Conservation (phyloP, 768 basidiomycete genomes). For the Leucosporidium yakuticum region DNA sequence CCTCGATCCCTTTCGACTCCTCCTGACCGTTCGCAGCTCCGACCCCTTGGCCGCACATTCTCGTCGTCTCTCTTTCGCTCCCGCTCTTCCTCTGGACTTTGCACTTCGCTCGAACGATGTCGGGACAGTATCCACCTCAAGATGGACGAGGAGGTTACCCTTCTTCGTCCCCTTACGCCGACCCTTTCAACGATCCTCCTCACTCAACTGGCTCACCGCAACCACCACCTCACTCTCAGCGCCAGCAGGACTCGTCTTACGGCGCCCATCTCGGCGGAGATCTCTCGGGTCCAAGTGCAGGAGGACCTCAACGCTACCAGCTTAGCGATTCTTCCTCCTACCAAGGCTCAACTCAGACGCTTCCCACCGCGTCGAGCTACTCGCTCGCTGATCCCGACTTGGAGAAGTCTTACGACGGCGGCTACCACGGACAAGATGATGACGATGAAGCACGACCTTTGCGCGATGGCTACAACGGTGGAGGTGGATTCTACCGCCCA, state of each 20-base stretch:
- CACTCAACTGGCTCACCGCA: too few species aligned
- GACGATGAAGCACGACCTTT: slow-evolving; percentile 23
- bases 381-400: slow-evolving; percentile 2
- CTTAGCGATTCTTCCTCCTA: not conserved
- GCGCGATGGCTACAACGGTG: slow-evolving; percentile 1
- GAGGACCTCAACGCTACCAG: not conserved
- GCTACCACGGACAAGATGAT: slow-evolving; percentile 2
- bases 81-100: not conserved
- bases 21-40: too few species aligned
- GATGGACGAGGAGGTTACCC: not conserved
- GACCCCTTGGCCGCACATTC: not conserved
- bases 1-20: too few species aligned
- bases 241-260: not conserved
- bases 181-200: not conserved
- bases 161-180: not conserved
- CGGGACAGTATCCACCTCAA: too few species aligned
- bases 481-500: slow-evolving; percentile 12
- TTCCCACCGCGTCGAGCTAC: slow-evolving; percentile 28
- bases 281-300: not conserved
- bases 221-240: not conserved
- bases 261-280: not conserved
- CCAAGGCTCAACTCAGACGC: slow-evolving; percentile 12
- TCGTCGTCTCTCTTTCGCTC: not conserved
- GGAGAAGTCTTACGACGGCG: slow-evolving; percentile 17
- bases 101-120: not conserved